Conservation (phyloP, 768 basidiomycete species). For the Glaciozyma martinii region DNA sequence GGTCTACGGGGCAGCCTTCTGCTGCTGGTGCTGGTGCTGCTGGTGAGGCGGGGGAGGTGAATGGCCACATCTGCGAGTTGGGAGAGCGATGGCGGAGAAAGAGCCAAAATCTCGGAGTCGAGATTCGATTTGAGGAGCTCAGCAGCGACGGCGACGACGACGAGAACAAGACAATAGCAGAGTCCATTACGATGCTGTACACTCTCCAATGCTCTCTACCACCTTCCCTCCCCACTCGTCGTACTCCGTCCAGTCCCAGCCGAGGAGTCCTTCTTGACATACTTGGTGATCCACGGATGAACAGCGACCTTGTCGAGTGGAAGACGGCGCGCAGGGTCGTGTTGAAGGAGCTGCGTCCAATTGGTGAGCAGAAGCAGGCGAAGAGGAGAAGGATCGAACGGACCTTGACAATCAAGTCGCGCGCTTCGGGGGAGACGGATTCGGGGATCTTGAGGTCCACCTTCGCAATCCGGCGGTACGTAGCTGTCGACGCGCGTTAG, state of each 20-base stretch:
- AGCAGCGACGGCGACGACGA: no score
- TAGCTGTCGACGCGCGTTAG: constrained; percentile 47
- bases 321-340: constrained; percentile 67
- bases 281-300: constrained; percentile 72
- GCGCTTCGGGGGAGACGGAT: constrained; percentile 54
- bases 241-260: background rate
- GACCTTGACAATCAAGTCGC: constrained; percentile 57
- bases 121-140: no score
- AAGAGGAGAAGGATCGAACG: constrained; percentile 40
- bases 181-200: no score
- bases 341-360: constrained; percentile 56
- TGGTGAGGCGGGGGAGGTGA: background rate
- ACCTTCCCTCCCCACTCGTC: background rate
- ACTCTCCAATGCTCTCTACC: no score
- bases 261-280: background rate
- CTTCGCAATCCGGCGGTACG: constrained; percentile 76
- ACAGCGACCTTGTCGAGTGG: constrained; percentile 62
- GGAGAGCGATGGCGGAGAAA: no score
- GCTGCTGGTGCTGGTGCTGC: background rate
- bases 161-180: no score
- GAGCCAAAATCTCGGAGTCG: no score
- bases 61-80: constrained; percentile 21
- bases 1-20: constrained; percentile 57
- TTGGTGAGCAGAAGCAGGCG: constrained; percentile 40
- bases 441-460: constrained; percentile 68